A percentile compares a stretch with the other conserved stretches of the same genome.
Evolutionary conservation across 225 moss, liverwort and hornwort genomes (phyloP).

Genomic region (Asterella californica): DNA sequence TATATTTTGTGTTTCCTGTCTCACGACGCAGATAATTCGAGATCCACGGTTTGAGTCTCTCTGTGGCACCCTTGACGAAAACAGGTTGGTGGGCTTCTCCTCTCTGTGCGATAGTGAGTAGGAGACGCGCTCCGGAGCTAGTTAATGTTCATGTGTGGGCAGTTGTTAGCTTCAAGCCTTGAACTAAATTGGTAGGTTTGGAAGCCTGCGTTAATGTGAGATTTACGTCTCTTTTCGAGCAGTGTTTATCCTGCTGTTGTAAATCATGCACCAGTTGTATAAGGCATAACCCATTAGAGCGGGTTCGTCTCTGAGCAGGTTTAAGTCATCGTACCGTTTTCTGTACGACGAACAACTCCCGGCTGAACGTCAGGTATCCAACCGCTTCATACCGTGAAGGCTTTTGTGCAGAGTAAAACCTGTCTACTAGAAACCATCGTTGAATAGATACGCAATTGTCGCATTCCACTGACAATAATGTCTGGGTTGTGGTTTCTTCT

Average conservation of each 20-base stretch:
- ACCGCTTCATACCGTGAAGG: neutral
- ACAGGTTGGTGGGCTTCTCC: slow-evolving; percentile 41
- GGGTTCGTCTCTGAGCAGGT: slow-evolving; percentile 42
- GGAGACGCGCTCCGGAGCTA: neutral
- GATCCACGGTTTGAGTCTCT: slow-evolving; percentile 94
- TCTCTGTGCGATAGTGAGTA: neutral
- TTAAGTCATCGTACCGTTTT: slow-evolving; percentile 87
- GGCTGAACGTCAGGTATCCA: slow-evolving; percentile 76
- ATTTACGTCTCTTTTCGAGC: neutral
- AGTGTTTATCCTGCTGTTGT: neutral
- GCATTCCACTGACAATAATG: neutral
- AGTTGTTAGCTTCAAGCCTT: neutral
- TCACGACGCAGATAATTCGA: slow-evolving; percentile 56
- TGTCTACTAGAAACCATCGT: neutral
- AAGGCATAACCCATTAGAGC: neutral
- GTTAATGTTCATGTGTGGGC: too few species aligned
- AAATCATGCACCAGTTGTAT: neutral
- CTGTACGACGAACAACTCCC: slow-evolving; percentile 90
- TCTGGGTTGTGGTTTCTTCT: neutral
- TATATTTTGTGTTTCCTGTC: neutral
- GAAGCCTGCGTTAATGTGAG: neutral
- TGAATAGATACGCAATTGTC: neutral
- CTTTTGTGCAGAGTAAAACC: neutral
- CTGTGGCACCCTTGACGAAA: slow-evolving; percentile 81
- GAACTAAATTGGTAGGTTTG: neutral